A percentile compares a stretch with the other conserved stretches of the same genome.
Evolutionary conservation across 2,329 filamentous ascomycete genomes (phyloP).

Genomic region (Pseudogymnoascus verrucosus): DNA sequence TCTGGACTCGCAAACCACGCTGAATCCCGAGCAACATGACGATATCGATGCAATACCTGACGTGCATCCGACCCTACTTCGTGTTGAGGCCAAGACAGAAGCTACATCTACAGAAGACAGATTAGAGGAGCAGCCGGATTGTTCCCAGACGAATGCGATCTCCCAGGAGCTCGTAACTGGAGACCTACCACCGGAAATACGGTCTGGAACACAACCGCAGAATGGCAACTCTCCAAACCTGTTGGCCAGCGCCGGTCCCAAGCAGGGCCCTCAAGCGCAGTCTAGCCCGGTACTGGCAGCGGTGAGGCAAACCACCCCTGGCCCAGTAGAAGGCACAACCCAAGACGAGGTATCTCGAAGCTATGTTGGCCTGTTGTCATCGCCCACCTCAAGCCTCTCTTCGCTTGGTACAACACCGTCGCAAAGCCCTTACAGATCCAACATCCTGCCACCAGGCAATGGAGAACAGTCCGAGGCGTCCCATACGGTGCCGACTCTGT

Average conservation of each 20-base stretch:
- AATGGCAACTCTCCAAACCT: neutral
- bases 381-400: conserved; percentile 26
- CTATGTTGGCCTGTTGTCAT: conserved; percentile 32
- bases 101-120: neutral
- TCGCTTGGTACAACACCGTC: conserved; percentile 16
- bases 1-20: conserved; percentile 15
- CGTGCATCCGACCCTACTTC: neutral
- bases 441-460: neutral
- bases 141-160: neutral
- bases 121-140: neutral
- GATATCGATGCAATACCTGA: conserved; percentile 7
- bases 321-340: neutral
- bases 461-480: neutral
- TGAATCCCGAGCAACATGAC: neutral
- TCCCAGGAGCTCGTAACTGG: neutral
- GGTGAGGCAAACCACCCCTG: neutral
- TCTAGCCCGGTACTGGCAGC: neutral
- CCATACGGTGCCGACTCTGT: neutral
- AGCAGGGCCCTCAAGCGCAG: neutral
- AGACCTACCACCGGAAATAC: neutral
- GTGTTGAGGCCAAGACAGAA: neutral
- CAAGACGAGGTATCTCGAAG: conserved; percentile 32
- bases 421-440: neutral
- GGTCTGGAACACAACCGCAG: neutral
- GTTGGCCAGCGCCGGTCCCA: neutral